Conservation (phyloP, 2,329 filamentous ascomycete genomes). For the Elsinoe arachidis region DNA sequence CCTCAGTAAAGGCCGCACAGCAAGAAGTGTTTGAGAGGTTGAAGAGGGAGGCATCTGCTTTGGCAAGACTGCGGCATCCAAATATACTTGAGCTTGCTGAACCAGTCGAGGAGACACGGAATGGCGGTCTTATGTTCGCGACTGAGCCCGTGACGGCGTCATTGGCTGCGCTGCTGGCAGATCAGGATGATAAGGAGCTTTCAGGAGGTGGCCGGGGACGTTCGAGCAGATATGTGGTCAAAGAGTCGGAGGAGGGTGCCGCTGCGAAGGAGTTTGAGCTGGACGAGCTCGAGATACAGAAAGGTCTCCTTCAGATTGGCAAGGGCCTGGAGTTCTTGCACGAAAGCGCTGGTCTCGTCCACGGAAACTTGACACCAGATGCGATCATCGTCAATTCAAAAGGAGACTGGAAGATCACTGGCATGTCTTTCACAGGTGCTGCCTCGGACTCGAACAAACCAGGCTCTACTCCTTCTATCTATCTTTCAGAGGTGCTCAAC, state of each 20-base stretch:
- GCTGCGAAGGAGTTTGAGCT: slow-evolving; percentile 75
- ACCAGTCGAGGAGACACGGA: slow-evolving; percentile 87
- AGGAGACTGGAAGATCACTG: slow-evolving; percentile 97
- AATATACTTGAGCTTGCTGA: slow-evolving; percentile 88
- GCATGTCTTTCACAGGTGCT: slow-evolving; percentile 80
- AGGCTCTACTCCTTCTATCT: slow-evolving; percentile 70
- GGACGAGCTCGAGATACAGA: slow-evolving; percentile 95
- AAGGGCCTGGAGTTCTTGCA: slow-evolving; percentile 94
- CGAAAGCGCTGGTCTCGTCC: slow-evolving; percentile 86
- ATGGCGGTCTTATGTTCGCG: slow-evolving; percentile 87
- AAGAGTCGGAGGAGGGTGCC: slow-evolving; percentile 62
- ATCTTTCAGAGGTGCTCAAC: slow-evolving; percentile 73
- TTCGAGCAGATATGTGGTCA: slow-evolving; percentile 69
- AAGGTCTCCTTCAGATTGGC: slow-evolving; percentile 83
- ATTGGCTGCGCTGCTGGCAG: slow-evolving; percentile 69
- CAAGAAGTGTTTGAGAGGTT: slow-evolving; percentile 87
- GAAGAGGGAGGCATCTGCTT: slow-evolving; percentile 81
- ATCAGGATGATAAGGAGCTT: slow-evolving; percentile 82
- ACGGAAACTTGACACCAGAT: slow-evolving; percentile 90
- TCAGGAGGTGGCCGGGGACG: slow-evolving; percentile 55
- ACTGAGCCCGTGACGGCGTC: slow-evolving; percentile 87
- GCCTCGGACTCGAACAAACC: slow-evolving; percentile 58
- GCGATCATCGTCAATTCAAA: slow-evolving; percentile 92
- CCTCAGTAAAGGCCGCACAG: slow-evolving; percentile 67
- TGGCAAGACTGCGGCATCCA: slow-evolving; percentile 82